A percentile compares a stretch with the other conserved stretches of the same genome.
Evolutionary conservation across 805 yeast genomes (phyloP).

Genomic region (Yamadazyma takamatsuzukensis): DNA sequence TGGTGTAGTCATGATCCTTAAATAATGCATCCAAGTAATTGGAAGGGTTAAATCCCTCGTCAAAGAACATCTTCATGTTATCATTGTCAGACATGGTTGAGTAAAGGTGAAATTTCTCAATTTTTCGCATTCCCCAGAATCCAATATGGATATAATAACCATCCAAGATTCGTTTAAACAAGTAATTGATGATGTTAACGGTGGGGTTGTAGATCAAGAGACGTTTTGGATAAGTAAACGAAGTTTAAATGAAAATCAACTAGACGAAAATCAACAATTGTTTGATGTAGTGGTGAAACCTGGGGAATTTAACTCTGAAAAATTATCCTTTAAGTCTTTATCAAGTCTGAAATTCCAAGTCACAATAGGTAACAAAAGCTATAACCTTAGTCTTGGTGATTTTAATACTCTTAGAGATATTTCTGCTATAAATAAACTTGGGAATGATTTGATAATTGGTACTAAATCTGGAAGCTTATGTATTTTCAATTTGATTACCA

Average conservation of each 20-base stretch:
- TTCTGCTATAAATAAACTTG: slow-evolving; percentile 6
- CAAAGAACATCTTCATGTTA: slow-evolving; percentile 64
- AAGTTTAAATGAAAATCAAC: slow-evolving; percentile 13
- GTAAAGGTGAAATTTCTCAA: background rate
- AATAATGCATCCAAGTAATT: slow-evolving; percentile 63
- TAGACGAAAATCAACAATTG: slow-evolving; percentile 12
- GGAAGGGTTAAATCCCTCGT: slow-evolving; percentile 60
- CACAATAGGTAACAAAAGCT: slow-evolving; percentile 1
- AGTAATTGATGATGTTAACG: slow-evolving; percentile 35
- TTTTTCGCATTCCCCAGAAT: background rate
- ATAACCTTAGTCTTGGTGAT: slow-evolving; percentile 5
- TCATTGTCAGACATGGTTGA: too few relatives aligned
- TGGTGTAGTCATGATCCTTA: slow-evolving; percentile 19
- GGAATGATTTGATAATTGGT: slow-evolving; percentile 11
- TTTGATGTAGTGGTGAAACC: slow-evolving; percentile 2
- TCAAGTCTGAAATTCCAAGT: background rate
- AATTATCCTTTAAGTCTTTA: background rate
- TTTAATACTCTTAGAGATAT: slow-evolving; percentile 3
- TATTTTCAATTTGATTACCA: slow-evolving; percentile 7
- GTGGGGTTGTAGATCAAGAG: slow-evolving; percentile 20
- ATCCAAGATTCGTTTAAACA: slow-evolving; percentile 46
- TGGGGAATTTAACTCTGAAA: slow-evolving; percentile 2
- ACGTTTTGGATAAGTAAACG: slow-evolving; percentile 44
- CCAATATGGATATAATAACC: slow-evolving; percentile 20
- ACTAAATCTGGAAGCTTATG: slow-evolving; percentile 12